Evolutionary conservation across 139 green algal genomes (phyloP).

Genomic region (Tetradesmus obliquus): DNA sequence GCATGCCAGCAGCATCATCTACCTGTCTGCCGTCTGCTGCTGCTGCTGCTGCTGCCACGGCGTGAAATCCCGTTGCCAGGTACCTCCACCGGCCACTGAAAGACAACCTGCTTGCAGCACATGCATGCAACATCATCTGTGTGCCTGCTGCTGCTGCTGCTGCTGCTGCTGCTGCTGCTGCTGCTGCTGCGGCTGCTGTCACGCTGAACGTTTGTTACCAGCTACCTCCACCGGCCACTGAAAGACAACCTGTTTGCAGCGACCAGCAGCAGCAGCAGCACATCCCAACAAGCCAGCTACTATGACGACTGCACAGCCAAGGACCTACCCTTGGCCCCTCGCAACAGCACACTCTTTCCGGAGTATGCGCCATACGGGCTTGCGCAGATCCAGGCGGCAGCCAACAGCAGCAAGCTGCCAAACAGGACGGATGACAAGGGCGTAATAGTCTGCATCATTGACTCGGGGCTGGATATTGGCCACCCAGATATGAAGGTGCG

Average conservation of each 20-base stretch:
- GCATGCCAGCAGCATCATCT: neutral
- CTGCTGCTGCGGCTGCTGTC: neutral
- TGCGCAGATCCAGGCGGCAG: slow-evolving; percentile 33
- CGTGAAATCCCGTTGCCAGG: neutral
- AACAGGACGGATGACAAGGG: neutral
- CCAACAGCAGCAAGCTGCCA: slow-evolving; percentile 29
- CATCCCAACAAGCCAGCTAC: neutral
- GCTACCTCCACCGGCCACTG: slow-evolving; percentile 23
- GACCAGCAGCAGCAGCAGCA: neutral
- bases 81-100: slow-evolving; percentile 21
- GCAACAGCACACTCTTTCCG: neutral
- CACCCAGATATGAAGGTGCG: slow-evolving; percentile 35
- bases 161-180: neutral
- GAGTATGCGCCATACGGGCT: slow-evolving; percentile 32
- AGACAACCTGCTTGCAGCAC: neutral
- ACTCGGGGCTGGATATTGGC: slow-evolving; percentile 21
- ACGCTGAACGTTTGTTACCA: too few species aligned
- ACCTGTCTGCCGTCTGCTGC: neutral
- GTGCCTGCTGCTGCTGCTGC: neutral
- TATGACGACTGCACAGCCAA: neutral
- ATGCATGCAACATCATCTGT: too few species aligned
- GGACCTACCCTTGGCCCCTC: neutral
- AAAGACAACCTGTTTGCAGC: neutral
- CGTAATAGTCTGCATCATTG: slow-evolving; percentile 42
- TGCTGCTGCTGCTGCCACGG: neutral